Evolutionary conservation across 2,329 filamentous ascomycete genomes (phyloP), one percentile per base, ranked within the genome.

Genomic region (Cladosporium oxysporum): DNA sequence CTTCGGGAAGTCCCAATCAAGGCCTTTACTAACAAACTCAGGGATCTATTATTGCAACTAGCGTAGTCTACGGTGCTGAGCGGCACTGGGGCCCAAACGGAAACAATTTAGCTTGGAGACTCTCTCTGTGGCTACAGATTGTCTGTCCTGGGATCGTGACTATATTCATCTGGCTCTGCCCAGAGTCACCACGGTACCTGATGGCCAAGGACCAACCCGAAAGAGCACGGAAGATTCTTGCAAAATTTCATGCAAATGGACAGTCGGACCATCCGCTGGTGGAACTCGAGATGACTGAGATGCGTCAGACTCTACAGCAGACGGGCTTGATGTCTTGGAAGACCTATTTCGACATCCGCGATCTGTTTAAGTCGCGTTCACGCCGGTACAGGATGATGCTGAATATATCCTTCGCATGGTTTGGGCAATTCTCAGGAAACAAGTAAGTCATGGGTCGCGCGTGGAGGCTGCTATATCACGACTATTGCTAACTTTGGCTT

Each of bases 351-450:
- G 80, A 88, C 73, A 85, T 83, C 76, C 74, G 81, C 11, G 84
- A 85, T 67, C 77, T 85, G 33, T 74, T 80, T 69, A 79, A 80
- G 61, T 83, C 81, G 2, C 77, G 77, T 14, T 83, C 83, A 23
- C 86, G 86, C 69, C 80, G 84, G 21, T 82, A 83, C 68, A 73
- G 79, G 55, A 67, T 80, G 28, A 72, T 72, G 63, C 74, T 79
- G 71, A 77, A 79, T 7, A 77, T 80, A 18, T 72, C 72, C 14
- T 79, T 80, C 75, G 74, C 76, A 1, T 79, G 78, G 68, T 80
- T 80, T 49, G 78, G 79, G 1, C 79, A 80, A 65, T 78, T 76
- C 76, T 73, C 69, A 5, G 79, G 79, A 1, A 80, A 58, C 31
- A 58, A 58, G 53, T 58, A 8, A 37, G 53, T 37, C n/a, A 21